Conservation (phyloP, 768 basidiomycete species). For the Coprinellus micaceus region DNA sequence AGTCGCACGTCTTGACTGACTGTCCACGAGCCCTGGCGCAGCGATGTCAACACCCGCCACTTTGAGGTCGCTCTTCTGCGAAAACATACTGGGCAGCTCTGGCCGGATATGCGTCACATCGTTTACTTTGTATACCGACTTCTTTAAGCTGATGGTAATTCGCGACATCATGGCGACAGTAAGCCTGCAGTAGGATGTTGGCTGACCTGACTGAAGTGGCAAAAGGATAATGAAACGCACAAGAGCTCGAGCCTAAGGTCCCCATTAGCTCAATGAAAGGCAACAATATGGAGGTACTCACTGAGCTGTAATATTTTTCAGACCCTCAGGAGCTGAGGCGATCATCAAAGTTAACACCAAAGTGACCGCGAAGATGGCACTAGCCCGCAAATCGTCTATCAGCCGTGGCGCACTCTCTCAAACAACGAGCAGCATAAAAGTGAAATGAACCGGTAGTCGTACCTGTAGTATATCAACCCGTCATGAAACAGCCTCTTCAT, state of each 20-base stretch:
- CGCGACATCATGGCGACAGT: slow-evolving; percentile 61
- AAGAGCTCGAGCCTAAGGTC: slow-evolving; percentile 39
- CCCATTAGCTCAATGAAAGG: no score
- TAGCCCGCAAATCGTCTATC: slow-evolving; percentile 11
- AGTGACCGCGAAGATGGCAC: slow-evolving; percentile 44
- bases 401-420: no score
- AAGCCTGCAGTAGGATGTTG: slow-evolving; percentile 21
- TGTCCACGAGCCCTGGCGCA: no score
- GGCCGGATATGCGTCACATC: slow-evolving; percentile 11
- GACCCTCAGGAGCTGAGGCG: slow-evolving; percentile 37
- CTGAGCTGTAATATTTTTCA: slow-evolving; percentile 48
- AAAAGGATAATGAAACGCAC: no score
- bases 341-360: slow-evolving; percentile 46
- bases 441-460: no score
- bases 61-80: slow-evolving; percentile 13
- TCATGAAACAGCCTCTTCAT: slow-evolving; percentile 41
- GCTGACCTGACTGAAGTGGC: no score
- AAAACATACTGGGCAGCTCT: slow-evolving; percentile 23
- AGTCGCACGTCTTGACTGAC: no score
- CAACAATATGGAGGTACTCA: slow-evolving; percentile 21
- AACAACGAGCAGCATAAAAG: no score
- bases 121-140: slow-evolving; percentile 28
- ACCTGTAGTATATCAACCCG: slow-evolving; percentile 47
- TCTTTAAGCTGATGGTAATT: slow-evolving; percentile 59
- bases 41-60: no score